Evolutionary conservation across 352 stramenopile species (phyloP).

Genomic region (Pythium angustatum): DNA sequence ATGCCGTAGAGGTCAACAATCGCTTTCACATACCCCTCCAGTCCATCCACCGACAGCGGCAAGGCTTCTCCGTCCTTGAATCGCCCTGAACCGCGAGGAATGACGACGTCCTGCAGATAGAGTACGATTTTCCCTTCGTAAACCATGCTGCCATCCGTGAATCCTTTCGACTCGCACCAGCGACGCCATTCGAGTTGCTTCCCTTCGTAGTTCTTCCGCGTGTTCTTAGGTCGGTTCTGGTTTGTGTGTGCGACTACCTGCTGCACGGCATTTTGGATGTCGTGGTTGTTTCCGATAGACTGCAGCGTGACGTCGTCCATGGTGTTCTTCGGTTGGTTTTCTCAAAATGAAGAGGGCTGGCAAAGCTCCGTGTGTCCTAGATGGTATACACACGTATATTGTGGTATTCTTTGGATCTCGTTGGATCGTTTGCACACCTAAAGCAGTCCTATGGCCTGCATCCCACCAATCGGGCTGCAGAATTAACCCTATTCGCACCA

Average conservation of each 20-base stretch:
- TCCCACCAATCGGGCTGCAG: too few relatives aligned
- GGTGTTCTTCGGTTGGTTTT: too few relatives aligned
- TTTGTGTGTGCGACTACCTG: neutral
- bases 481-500: too few relatives aligned
- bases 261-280: neutral
- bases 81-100: conserved; percentile 3
- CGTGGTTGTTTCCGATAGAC: conserved; percentile 3
- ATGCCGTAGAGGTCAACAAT: conserved; percentile 13
- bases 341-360: too few relatives aligned
- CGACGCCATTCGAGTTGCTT: conserved; percentile 7
- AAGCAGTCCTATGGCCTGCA: too few relatives aligned
- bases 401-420: too few relatives aligned
- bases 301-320: neutral
- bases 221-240: neutral
- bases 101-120: conserved; percentile 6
- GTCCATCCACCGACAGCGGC: conserved; percentile 10
- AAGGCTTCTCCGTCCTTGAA: neutral
- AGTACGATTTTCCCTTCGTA: neutral
- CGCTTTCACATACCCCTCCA: conserved; percentile 17
- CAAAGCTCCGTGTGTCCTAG: too few relatives aligned
- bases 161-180: neutral
- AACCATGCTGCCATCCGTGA: conserved; percentile 2
- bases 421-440: too few relatives aligned
- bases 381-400: too few relatives aligned
- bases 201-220: neutral